A percentile compares a stretch with the other conserved stretches of the same genome.
phyloP scores from a whole-genome alignment of 2,329 filamentous ascomycete species.

The Ascochyta rabiei region DNA sequence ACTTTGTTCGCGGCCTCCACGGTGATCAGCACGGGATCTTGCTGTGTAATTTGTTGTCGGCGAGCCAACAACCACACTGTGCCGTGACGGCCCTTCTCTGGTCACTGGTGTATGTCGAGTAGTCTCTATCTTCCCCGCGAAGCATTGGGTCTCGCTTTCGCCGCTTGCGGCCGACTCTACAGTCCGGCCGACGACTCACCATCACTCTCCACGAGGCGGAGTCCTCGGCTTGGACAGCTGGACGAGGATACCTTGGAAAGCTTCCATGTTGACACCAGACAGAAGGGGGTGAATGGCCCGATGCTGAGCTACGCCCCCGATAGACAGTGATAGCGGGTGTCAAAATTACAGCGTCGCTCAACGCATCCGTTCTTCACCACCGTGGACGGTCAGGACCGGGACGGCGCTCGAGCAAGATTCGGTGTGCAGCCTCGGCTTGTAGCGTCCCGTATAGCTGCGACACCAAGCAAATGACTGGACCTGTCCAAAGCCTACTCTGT shows the following conservation, averaged over 20 bases:
- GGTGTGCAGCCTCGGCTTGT: not conserved
- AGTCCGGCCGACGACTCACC: slow-evolving; percentile 1
- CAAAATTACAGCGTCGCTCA: not conserved
- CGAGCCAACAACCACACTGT: not conserved
- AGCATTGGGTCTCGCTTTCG: slow-evolving; percentile 4
- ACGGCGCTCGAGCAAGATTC: not conserved
- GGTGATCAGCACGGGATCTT: not conserved
- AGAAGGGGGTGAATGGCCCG: not conserved
- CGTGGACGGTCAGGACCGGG: not conserved
- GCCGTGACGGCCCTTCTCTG: slow-evolving; percentile 8
- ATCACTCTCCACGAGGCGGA: not conserved
- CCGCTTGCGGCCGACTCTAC: not conserved
- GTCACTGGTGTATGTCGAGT: not conserved
- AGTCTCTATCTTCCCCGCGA: slow-evolving; percentile 7
- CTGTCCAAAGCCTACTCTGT: not conserved
- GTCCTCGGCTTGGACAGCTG: not conserved
- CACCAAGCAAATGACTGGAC: not conserved
- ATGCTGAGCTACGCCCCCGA: not conserved
- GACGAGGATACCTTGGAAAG: not conserved
- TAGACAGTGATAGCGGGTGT: slow-evolving; percentile 11
- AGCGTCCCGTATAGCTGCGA: not conserved
- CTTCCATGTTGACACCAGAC: not conserved
- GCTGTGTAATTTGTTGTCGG: not conserved
- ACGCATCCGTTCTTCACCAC: not conserved
- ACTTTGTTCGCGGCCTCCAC: not conserved